A percentile compares a stretch with the other conserved stretches of the same genome.
Conservation (phyloP, 2,329 filamentous ascomycete species). For the Blastomyces percursus region DNA sequence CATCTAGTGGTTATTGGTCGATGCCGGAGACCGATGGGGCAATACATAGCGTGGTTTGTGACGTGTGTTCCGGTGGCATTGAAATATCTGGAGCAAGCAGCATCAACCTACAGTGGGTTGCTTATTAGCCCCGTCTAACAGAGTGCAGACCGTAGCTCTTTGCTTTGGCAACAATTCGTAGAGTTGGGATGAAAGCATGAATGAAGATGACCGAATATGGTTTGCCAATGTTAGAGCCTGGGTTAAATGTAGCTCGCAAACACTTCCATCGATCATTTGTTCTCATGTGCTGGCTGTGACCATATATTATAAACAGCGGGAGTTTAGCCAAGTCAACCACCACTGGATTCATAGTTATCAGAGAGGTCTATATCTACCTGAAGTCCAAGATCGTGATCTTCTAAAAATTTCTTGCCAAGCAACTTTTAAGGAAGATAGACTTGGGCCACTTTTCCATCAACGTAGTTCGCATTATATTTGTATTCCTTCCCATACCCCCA, state of each 20-base stretch:
- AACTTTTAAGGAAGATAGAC: slow-evolving; percentile 80
- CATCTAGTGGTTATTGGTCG: neutral
- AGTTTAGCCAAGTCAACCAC: slow-evolving; percentile 4
- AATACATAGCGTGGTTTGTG: neutral
- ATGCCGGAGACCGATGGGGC: neutral
- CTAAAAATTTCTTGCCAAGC: slow-evolving; percentile 60
- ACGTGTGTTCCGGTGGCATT: neutral
- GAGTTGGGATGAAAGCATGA: neutral
- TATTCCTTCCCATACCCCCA: slow-evolving; percentile 87
- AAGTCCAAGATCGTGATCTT: slow-evolving; percentile 67
- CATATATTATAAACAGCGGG: neutral
- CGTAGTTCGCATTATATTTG: slow-evolving; percentile 91
- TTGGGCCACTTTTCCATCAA: slow-evolving; percentile 69
- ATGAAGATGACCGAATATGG: neutral
- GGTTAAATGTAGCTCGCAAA: neutral
- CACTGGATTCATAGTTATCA: slow-evolving; percentile 13
- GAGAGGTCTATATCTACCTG: slow-evolving; percentile 60
- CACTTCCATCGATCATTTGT: neutral
- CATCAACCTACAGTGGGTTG: neutral
- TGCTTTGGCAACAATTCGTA: neutral
- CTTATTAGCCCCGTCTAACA: neutral
- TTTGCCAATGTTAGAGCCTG: neutral
- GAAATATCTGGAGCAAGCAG: too few relatives aligned
- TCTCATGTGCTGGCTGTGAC: neutral
- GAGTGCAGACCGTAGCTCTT: neutral